Percentiles rank a stretch among this genome's conserved stretches.
Conservation (phyloP, 352 stramenopile genomes). For the Globisporangium lucens region DNA sequence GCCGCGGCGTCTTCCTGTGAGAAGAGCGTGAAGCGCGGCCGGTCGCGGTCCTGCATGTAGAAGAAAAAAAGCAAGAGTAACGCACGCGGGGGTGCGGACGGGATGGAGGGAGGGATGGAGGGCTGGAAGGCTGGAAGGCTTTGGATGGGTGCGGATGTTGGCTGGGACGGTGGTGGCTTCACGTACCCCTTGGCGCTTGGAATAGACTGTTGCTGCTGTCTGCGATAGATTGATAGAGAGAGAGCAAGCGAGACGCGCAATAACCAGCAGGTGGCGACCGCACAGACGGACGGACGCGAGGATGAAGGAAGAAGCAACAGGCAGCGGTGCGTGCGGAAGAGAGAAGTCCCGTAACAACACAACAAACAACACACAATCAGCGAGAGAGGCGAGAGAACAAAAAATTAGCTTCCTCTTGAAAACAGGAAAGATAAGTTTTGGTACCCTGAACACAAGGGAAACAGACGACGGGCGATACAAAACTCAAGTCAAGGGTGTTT, state of each 20-base stretch:
- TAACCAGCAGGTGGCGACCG: neutral
- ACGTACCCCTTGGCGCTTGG: neutral
- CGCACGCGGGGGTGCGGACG: neutral
- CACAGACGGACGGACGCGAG: neutral
- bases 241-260: neutral
- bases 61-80: neutral
- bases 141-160: neutral
- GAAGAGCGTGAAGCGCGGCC: slow-evolving; percentile 71
- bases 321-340: neutral
- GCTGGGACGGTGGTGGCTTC: neutral
- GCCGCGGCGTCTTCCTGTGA: slow-evolving; percentile 64
- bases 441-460: neutral
- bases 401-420: no score
- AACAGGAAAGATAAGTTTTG: neutral
- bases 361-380: neutral
- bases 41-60: slow-evolving; percentile 29
- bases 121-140: neutral
- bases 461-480: neutral
- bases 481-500: neutral
- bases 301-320: neutral
- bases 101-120: neutral
- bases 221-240: neutral
- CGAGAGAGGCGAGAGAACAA: no score
- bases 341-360: neutral
- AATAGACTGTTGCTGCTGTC: neutral